phyloP scores from a whole-genome alignment of 2,329 filamentous ascomycete genomes.

The Amauroascus verrucosus region DNA sequence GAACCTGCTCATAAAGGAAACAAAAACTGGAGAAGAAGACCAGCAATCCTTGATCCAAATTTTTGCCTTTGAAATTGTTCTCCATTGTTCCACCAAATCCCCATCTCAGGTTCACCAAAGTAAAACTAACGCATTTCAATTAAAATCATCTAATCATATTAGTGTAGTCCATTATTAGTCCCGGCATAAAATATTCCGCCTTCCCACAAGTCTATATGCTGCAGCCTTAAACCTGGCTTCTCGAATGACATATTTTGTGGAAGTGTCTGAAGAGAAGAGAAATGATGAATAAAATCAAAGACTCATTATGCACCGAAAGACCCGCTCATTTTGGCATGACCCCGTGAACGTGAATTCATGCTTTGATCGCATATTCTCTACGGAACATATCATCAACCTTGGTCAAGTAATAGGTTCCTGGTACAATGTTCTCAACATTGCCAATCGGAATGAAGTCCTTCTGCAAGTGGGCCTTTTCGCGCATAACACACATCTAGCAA shows the following conservation, averaged over 20 bases:
- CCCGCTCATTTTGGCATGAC: neutral
- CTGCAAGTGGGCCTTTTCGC: conserved; percentile 73
- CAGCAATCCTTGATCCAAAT: too few species aligned
- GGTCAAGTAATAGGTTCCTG: conserved; percentile 67
- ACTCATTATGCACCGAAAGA: neutral
- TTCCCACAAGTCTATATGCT: conserved; percentile 10
- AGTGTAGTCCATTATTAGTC: neutral
- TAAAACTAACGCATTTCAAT: neutral
- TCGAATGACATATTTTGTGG: neutral
- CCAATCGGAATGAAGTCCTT: conserved; percentile 66
- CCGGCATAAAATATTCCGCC: conserved; percentile 1
- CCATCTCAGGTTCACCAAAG: neutral
- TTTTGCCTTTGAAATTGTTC: neutral
- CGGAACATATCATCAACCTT: conserved; percentile 80
- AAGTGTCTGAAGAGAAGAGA: neutral
- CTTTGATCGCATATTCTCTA: conserved; percentile 66
- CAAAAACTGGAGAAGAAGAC: too few species aligned
- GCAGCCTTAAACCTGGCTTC: neutral
- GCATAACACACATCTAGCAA: conserved; percentile 61
- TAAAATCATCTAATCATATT: conserved; percentile 8
- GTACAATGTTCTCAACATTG: conserved; percentile 51
- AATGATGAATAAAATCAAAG: neutral
- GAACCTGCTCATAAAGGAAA: too few species aligned
- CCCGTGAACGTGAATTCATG: conserved; percentile 20
- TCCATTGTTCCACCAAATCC: neutral